phyloP scores from a whole-genome alignment of 306 rosid genomes.

The Glycine soja region DNA sequence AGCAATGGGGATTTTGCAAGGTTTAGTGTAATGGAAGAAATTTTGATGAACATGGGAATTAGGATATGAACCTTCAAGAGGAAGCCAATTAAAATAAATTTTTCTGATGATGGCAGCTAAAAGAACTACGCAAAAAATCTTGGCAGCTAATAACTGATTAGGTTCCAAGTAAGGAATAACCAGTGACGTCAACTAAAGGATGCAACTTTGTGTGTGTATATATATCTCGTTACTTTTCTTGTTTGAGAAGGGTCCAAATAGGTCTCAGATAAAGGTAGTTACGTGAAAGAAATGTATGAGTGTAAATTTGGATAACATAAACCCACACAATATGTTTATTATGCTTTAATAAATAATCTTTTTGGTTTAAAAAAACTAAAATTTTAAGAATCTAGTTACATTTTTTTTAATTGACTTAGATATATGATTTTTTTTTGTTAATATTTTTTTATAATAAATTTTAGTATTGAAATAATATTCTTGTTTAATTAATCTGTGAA shows the following conservation, averaged over 20 bases:
- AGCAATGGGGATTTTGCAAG: neutral
- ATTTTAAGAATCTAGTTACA: neutral
- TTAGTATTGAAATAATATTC: too few species aligned
- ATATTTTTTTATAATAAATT: too few species aligned
- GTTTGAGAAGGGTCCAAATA: neutral
- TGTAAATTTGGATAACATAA: neutral
- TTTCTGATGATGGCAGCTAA: neutral
- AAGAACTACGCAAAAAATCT: neutral
- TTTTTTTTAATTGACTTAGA: neutral
- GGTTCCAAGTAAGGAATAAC: slow-evolving; percentile 7
- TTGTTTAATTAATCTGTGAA: too few species aligned
- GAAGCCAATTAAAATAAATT: neutral
- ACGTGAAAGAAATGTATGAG: neutral
- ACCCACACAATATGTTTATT: neutral
- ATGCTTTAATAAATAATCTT: neutral
- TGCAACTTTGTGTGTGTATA: neutral
- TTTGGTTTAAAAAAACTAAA: neutral
- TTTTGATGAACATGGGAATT: neutral
- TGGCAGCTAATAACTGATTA: neutral
- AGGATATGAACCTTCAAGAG: neutral
- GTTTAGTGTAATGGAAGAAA: slow-evolving; percentile 9
- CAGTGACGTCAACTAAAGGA: neutral
- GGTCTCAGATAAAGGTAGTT: neutral
- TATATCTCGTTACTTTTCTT: neutral
- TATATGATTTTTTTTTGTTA: neutral